Evolutionary conservation across 2,329 filamentous ascomycete species (phyloP), one percentile per base, ranked within the genome.

Genomic region (Aspergillus bombycis): DNA sequence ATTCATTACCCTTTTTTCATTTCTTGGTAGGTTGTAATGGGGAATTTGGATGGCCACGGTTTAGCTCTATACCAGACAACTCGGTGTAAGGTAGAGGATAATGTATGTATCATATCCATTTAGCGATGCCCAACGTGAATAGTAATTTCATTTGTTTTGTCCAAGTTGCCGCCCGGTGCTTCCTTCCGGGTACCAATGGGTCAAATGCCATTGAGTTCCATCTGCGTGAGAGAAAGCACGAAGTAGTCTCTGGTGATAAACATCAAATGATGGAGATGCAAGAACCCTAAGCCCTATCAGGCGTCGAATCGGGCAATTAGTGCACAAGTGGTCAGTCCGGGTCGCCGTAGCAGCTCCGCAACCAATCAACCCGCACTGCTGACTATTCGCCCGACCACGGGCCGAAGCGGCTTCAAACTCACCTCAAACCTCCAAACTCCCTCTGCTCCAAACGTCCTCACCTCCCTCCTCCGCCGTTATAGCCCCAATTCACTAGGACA

Each of bases 401-500:
- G 71, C 75, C 71, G 71, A 74, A 75, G 71, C 75, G 75, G 75
- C 73, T 76, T 77, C 75, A 75, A 77, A 76, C 72, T 76, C 72
- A 75, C 74, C 73, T 75, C 74, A 55, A 71, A 75, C 70, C 70
- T 73, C 71, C 68, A 71, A 74, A 71, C 71, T 72, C 74, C 70
- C 67, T 71, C 67, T 65, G 69, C 65, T 69, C 67, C 66, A 70
- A 71, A 64, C 69, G 66, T 67, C 68, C 56, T 68, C 64, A 58
- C 50, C 60, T 36, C 65, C 61, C 65, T 67, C 61, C 60, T 67
- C 68, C 69, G 63, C 62, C 68, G 66, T 67, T 67, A 69, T 65
- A 60, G 65, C 65, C 64, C 55, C 65, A 57, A 52, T 62, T 61
- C 63, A 69, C 66, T 65, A 68, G 72, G 73, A 76, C 73, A 75